A percentile compares a stretch with the other conserved stretches of the same genome.
Conservation (phyloP, 805 yeast genomes). For the Millerago galiae region DNA sequence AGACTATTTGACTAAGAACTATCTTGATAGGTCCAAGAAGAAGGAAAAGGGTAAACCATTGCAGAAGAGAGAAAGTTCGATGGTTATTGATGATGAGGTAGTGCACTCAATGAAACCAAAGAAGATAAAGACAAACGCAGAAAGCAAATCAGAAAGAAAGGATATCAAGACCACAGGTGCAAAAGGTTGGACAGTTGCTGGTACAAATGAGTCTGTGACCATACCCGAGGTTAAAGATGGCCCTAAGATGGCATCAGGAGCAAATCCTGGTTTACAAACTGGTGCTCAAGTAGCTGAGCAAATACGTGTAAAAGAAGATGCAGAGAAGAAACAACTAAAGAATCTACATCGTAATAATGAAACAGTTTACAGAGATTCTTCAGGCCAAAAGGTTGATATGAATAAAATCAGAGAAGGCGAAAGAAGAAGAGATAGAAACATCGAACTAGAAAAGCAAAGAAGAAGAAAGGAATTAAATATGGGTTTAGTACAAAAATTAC, state of each 20-base stretch:
- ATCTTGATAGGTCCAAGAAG: slow-evolving; percentile 29
- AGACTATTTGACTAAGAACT: slow-evolving; percentile 26
- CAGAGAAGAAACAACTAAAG: slow-evolving; percentile 10
- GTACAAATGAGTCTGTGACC: slow-evolving; percentile 13
- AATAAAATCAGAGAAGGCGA: slow-evolving; percentile 23
- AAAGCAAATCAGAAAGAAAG: background rate
- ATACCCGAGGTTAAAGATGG: background rate
- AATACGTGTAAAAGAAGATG: slow-evolving; percentile 26
- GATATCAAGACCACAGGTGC: background rate
- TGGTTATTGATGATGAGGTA: slow-evolving; percentile 19
- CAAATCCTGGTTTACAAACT: slow-evolving; percentile 41
- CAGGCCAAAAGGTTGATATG: slow-evolving; percentile 48
- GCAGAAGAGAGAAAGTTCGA: slow-evolving; percentile 6
- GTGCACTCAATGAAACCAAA: slow-evolving; percentile 1
- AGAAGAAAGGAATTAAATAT: slow-evolving; percentile 27
- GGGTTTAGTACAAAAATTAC: slow-evolving; percentile 34
- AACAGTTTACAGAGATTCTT: slow-evolving; percentile 55
- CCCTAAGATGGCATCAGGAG: slow-evolving; percentile 25
- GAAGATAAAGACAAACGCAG: background rate
- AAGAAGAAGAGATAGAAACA: slow-evolving; percentile 22
- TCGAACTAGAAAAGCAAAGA: slow-evolving; percentile 24
- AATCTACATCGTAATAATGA: slow-evolving; percentile 15
- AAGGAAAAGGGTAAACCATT: slow-evolving; percentile 17
- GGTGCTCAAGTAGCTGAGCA: slow-evolving; percentile 36
- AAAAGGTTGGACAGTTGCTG: slow-evolving; percentile 20